Evolutionary conservation across 2,329 filamentous ascomycete genomes (phyloP), one percentile per base, ranked within the genome.

Genomic region (Dactylella cylindrospora): DNA sequence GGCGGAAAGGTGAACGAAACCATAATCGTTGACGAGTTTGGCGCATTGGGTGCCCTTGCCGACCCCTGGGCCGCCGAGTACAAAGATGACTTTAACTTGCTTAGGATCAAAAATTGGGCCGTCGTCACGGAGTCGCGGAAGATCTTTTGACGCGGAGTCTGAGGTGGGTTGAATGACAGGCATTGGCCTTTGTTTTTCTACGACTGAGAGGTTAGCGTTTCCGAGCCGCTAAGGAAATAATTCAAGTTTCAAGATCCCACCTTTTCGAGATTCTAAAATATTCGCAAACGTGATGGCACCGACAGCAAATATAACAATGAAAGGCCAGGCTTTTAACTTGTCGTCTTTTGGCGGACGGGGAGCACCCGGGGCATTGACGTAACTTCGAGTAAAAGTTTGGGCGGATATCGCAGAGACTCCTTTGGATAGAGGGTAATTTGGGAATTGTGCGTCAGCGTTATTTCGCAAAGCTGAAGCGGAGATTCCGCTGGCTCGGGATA

Each of bases 1-100:
- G 0, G 93, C 93, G 3, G 86, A 93, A 28, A 98, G 83, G 75
- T 98, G 93, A 62, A 83, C 86, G 82, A 97, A 97, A 72, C 85
- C 84, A 74, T 95, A 94, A 74, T 93, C 83, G 38, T 81, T 77
- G 44, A 96, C 91, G 26, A 98, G 84, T 67, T 88, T 87, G 67
- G 83, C 81, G 78, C 91, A 97, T 75, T 98, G 91, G 2, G 93
- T 98, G 70, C 93, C 93, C 74, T 98, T 98, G 70, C 93, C 93
- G 66, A 90, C 88, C 66, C 93, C 93, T 10, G 93, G 93, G 2
- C 93, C 93, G 73, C 91, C 91, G 64, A 98, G 89, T 65, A 97
- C 89, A 77, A 95, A 97, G 74, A 98, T 77, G 59, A 97, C 90
- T n/a, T 89, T 93, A 25, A 94, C 88, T 60, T 90, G 79, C 53